phyloP scores from a whole-genome alignment of 2,329 filamentous ascomycete species.

The Biscogniauxia marginata region DNA sequence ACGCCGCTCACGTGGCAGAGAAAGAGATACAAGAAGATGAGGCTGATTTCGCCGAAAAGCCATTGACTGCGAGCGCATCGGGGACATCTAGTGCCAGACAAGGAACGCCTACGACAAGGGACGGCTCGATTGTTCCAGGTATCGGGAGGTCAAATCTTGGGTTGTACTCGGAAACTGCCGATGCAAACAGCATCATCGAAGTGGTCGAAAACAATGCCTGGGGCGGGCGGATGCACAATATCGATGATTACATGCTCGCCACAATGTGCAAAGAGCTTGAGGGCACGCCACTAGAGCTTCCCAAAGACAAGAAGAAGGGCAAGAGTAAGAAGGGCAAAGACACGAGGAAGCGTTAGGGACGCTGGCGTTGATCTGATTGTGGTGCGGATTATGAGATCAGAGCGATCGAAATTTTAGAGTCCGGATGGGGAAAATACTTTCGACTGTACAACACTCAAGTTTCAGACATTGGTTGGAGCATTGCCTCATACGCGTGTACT shows the following conservation, averaged over 20 bases:
- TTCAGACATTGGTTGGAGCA: background rate
- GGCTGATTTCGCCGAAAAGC: constrained; percentile 75
- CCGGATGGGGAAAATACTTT: background rate
- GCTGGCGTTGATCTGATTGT: background rate
- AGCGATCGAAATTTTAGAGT: background rate
- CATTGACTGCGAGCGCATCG: constrained; percentile 42
- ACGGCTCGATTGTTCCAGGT: constrained; percentile 34
- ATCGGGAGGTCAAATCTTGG: constrained; percentile 38
- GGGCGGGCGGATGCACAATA: constrained; percentile 56
- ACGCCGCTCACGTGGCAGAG: constrained; percentile 81
- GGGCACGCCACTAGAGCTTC: constrained; percentile 59
- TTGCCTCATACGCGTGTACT: constrained; percentile 4
- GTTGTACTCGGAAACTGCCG: constrained; percentile 37
- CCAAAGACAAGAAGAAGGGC: constrained; percentile 63
- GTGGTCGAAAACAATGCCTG: constrained; percentile 58
- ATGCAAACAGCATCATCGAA: constrained; percentile 33
- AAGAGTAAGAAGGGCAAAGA: constrained; percentile 60
- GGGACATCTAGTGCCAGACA: constrained; percentile 51
- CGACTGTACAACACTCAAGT: constrained; percentile 8
- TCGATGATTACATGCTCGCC: constrained; percentile 74
- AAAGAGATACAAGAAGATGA: constrained; percentile 87
- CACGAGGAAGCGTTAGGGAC: constrained; percentile 47
- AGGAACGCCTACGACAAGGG: constrained; percentile 45
- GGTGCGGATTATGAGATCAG: background rate
- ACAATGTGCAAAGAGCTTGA: constrained; percentile 64